phyloP scores from a whole-genome alignment of 1,139 yeast genomes.

The Candida sp. region DNA sequence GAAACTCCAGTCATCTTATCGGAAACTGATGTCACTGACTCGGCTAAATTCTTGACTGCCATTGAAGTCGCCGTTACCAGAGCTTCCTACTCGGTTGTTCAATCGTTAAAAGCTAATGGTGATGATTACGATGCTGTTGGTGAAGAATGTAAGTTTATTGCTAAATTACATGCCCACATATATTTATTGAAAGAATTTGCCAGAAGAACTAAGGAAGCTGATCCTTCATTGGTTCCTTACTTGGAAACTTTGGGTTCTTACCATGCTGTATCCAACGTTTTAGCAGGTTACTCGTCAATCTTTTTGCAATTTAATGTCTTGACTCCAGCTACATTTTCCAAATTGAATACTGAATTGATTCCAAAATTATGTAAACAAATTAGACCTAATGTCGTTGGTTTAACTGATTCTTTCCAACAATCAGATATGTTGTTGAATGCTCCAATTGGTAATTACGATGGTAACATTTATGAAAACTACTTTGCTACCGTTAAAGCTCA shows the following conservation, averaged over 20 bases:
- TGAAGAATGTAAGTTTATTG: conserved; percentile 49
- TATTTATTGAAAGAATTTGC: conserved; percentile 47
- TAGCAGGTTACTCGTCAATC: conserved; percentile 71
- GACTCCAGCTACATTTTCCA: conserved; percentile 25
- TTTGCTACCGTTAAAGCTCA: conserved; percentile 47
- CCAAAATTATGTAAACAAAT: conserved; percentile 44
- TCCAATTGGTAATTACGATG: conserved; percentile 80
- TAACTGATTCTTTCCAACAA: conserved; percentile 88
- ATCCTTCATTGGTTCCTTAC: conserved; percentile 20
- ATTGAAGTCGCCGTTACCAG: conserved; percentile 47
- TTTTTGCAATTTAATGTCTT: conserved; percentile 69
- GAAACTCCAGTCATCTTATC: conserved; percentile 8
- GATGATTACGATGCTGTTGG: conserved; percentile 57
- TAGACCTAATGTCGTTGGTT: conserved; percentile 73
- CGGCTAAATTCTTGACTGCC: conserved; percentile 23
- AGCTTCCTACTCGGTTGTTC: conserved; percentile 44
- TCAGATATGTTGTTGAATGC: conserved; percentile 85
- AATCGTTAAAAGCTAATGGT: conserved; percentile 37
- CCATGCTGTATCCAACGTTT: conserved; percentile 66
- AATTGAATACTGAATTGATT: conserved; percentile 42
- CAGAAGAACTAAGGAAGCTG: conserved; percentile 19
- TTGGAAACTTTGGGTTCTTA: conserved; percentile 35
- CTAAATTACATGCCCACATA: conserved; percentile 62
- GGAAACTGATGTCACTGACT: conserved; percentile 31
- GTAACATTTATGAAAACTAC: conserved; percentile 84